These are phyloP conservation scores for Lantana camara DNA, from an alignment of 257 asterid species.

Conservation along the genomic window DNA sequence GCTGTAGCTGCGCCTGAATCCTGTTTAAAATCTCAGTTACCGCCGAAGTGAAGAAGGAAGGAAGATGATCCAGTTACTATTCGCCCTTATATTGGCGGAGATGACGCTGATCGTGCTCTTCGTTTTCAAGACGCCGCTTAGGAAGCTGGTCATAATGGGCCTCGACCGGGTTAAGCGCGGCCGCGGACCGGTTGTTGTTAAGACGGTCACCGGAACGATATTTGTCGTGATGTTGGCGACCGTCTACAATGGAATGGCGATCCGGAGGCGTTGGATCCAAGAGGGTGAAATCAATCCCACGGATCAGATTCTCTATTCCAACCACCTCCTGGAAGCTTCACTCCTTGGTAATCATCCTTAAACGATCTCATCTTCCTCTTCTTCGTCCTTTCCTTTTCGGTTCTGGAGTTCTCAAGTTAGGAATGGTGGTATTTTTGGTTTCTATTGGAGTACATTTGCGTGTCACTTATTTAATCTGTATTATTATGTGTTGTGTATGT, in stretches of 20 bases:
- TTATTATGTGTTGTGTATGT: background rate
- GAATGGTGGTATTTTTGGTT: background rate
- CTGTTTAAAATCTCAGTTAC: conserved; percentile 9
- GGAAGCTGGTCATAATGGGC: conserved; percentile 79
- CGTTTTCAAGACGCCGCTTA: conserved; percentile 83
- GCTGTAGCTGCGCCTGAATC: background rate
- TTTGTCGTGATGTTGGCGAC: conserved; percentile 65
- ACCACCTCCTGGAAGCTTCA: conserved; percentile 81
- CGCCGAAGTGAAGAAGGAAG: background rate
- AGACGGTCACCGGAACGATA: conserved; percentile 64
- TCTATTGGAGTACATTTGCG: background rate
- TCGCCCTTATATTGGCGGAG: conserved; percentile 62
- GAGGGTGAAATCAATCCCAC: conserved; percentile 76
- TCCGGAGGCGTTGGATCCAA: conserved; percentile 64
- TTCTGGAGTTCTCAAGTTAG: conserved; percentile 1
- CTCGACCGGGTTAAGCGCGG: conserved; percentile 87
- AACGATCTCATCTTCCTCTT: background rate
- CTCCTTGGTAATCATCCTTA: conserved; percentile 67
- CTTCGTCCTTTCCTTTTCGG: background rate
- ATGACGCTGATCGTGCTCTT: conserved; percentile 72
- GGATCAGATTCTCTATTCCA: conserved; percentile 79
- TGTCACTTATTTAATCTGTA: conserved; percentile 8
- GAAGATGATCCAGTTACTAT: conserved; percentile 68
- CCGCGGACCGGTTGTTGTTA: conserved; percentile 68
- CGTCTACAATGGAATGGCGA: conserved; percentile 57